Evolutionary conservation across 495 filamentous ascomycete genomes (phyloP), one percentile per base, ranked within the genome.

Genomic region (Antarctomyces pellizariae): DNA sequence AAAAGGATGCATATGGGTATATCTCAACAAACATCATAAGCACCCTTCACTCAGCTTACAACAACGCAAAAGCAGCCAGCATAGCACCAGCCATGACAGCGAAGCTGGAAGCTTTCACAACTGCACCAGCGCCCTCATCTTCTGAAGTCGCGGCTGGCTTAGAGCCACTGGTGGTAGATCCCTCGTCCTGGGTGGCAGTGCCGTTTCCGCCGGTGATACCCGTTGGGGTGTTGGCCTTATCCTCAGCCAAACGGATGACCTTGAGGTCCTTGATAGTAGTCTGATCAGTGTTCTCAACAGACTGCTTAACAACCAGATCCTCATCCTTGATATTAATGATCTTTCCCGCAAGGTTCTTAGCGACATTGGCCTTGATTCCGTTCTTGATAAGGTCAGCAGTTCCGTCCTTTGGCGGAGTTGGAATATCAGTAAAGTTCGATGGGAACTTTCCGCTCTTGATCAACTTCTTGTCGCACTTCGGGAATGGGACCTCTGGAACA

Each of bases 351-450:
- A 52, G 53, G n/a, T 32, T 20, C 13, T 23, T 19, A 3, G 23
- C 25, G 29, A 26, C 24, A n/a, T n/a, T n/a, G n/a, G n/a, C n/a
- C n/a, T n/a, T n/a, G n/a, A 65, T 53, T 20, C 59, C 61, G 9
- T 61, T 56, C 21, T 67, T 48, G 37, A 75, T 70, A 29, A 62
- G 51, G 13, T 45, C 37, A 37, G 47, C 38, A 18, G 48, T 50
- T 32, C 35, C 38, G 26, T 43, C 46, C n/a, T n/a, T n/a, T 3
- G 54, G 48, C 16, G 59, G 57, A 12, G 45, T 34, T 10, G 30
- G 45, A 14, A 80, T 80, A 32, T 90, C 49, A 29, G 65, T 69
- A 56, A 84, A 91, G 50, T 70, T 68, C 50, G 50, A 69, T 49
- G 55, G 57, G 62, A 90, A 89, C 33, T 49, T 48, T 13, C 49